phyloP scores from a whole-genome alignment of 2,329 filamentous ascomycete species.

The Xylariaceae sp. region DNA sequence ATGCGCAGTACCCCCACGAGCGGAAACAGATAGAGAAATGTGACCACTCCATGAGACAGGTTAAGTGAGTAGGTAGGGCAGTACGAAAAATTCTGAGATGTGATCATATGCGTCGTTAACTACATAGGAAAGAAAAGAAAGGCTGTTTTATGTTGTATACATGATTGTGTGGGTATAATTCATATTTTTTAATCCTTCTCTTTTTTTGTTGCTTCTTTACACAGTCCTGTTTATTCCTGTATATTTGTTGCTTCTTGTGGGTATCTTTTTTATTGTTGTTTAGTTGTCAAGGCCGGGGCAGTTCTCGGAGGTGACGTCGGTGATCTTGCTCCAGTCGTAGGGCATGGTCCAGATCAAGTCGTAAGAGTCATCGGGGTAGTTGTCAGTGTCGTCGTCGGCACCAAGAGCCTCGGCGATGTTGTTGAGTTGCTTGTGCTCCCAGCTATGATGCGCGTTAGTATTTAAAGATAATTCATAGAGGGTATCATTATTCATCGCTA shows the following conservation, averaged over 20 bases:
- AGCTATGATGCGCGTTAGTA: slow-evolving; percentile 35
- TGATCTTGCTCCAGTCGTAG: slow-evolving; percentile 44
- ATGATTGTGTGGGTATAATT: no score
- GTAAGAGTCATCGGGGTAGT: slow-evolving; percentile 47
- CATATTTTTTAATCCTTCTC: no score
- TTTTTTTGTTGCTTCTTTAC: no score
- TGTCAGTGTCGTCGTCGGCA: slow-evolving; percentile 41
- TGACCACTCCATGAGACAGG: neutral
- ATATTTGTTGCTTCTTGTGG: no score
- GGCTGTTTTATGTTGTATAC: no score
- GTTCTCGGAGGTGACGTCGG: slow-evolving; percentile 42
- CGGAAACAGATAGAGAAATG: neutral
- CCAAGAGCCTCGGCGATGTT: slow-evolving; percentile 48
- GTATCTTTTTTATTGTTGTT: neutral
- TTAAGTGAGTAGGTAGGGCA: no score
- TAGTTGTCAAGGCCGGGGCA: slow-evolving; percentile 48
- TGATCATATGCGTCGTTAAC: no score
- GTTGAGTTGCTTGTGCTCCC: slow-evolving; percentile 51
- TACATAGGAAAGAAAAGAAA: no score
- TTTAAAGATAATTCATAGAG: neutral
- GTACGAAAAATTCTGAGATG: no score
- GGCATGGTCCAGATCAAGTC: slow-evolving; percentile 56
- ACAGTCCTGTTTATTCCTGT: no score
- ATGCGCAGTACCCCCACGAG: no score
- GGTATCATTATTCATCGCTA: neutral